These are phyloP conservation scores for Candida tallmaniae DNA, from an alignment of 805 yeast genomes.

Conservation along the genomic window DNA sequence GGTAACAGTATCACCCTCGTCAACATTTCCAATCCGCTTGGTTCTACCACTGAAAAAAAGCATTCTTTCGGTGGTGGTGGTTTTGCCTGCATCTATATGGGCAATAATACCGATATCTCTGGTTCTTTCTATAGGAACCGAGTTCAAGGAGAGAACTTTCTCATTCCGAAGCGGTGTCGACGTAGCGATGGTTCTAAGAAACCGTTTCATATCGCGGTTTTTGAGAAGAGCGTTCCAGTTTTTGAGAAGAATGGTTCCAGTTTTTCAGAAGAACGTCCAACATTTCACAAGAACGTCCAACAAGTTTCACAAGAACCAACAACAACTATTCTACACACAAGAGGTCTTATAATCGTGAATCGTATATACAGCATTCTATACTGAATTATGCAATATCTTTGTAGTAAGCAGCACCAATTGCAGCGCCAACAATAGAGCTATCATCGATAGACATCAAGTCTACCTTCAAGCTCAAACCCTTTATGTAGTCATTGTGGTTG, in stretches of 20 bases:
- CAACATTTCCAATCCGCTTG: conserved; percentile 82
- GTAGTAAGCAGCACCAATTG: conserved; percentile 45
- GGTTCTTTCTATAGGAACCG: conserved; percentile 33
- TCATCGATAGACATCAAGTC: conserved; percentile 38
- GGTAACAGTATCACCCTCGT: conserved; percentile 94
- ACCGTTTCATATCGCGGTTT: not conserved
- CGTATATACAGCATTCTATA: too few species aligned
- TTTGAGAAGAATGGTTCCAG: too few species aligned
- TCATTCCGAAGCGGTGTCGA: not conserved
- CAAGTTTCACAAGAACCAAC: too few species aligned
- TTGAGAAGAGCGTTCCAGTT: too few species aligned
- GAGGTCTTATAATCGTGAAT: too few species aligned
- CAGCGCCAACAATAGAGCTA: conserved; percentile 51
- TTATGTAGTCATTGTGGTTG: conserved; percentile 20
- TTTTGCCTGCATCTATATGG: conserved; percentile 98
- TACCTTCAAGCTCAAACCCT: conserved; percentile 26
- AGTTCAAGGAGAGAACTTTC: conserved; percentile 17
- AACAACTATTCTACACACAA: too few species aligned
- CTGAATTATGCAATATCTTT: too few species aligned
- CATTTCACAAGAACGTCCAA: too few species aligned
- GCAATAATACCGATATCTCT: conserved; percentile 96
- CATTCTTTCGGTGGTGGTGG: conserved; percentile 96
- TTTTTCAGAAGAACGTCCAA: too few species aligned
- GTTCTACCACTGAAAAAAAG: conserved; percentile 85
- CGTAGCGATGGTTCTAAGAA: not conserved